Base-by-base conservation (phyloP, 139 green algal genomes). In the Pleodorina starrii region DNA sequence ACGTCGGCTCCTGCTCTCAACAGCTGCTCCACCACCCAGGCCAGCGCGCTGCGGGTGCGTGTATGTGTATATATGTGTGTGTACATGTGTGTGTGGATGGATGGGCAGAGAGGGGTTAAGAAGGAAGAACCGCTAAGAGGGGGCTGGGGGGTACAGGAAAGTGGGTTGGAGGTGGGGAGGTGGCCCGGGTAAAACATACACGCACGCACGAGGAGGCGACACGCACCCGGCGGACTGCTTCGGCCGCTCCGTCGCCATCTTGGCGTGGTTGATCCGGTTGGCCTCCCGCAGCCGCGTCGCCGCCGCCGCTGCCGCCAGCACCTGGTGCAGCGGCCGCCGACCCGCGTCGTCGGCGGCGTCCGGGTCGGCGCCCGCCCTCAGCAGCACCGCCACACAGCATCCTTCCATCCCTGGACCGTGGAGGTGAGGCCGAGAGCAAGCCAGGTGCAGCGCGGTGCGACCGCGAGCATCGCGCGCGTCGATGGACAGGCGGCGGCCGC, bases 241-340 rank as follows among this genome's bases (percentile, higher is more conserved):
- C 25, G 77, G 77, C 25, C 21, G 25, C 10, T 48, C 35, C 10
- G 78, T 83, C 12, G 77, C 77, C 50, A 83, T 50, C 77, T 91
- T 91, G 77, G 57, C 21, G 78, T 87, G 87, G 78, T 91, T 91
- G 48, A 91, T 91, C 36, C 29, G 32, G 63, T 91, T 87, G 66
- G 87, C 87, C 5, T 66, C 36, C 27, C 17, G 9, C 66, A 91
- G 77, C 36, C 40, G 16, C 27, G 35, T 35, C 11, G 63, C 77
- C 12, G n/a, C 38, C 14, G 57, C 76, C 17, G 68, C 87, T 38
- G 87, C 77, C 66, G 40, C 23, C 44, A 91, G 66, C 87, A 87
- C 44, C 43, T 38, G 59, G 77, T 91, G 87, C 48, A 91, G 48
- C 19, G 87, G 66, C 38, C 48, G 66, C 32, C 68, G 73, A 43